Conservation (phyloP, 768 basidiomycete species). For the Pholiota molesta region DNA sequence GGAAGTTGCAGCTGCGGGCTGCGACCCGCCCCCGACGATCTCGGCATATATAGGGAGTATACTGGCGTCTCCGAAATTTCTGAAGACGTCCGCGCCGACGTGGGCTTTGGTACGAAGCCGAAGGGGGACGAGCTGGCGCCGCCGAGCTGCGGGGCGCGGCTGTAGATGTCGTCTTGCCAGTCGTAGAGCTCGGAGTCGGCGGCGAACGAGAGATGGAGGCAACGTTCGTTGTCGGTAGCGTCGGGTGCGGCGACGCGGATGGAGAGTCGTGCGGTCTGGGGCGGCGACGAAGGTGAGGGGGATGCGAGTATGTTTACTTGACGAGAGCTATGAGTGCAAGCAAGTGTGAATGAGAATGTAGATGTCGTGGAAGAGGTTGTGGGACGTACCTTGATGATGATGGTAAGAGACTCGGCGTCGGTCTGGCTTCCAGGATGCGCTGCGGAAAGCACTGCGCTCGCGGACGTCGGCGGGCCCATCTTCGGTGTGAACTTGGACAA, state of each 20-base stretch:
- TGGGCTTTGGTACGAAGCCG: conserved; percentile 43
- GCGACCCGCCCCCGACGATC: conserved; percentile 23
- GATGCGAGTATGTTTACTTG: conserved; percentile 29
- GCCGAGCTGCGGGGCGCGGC: conserved; percentile 6
- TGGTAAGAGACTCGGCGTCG: conserved; percentile 23
- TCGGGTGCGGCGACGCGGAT: conserved; percentile 21
- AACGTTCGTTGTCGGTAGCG: conserved; percentile 18
- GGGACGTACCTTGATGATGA: conserved; percentile 23
- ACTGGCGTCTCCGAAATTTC: conserved; percentile 30
- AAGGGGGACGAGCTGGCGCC: conserved; percentile 33
- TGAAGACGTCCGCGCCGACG: conserved; percentile 36
- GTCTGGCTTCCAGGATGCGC: conserved; percentile 28
- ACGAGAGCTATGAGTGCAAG: conserved; percentile 19
- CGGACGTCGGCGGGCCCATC: conserved; percentile 18
- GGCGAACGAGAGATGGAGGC: conserved; percentile 39
- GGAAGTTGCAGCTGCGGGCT: conserved; percentile 11
- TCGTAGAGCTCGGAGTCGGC: conserved; percentile 45
- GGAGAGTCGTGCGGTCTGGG: conserved; percentile 41
- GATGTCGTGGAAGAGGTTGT: too few species aligned
- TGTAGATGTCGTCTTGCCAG: conserved; percentile 50
- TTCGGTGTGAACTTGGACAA: too few species aligned
- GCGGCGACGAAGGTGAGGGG: conserved; percentile 37
- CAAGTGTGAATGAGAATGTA: conserved; percentile 2
- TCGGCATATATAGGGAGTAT: conserved; percentile 32
- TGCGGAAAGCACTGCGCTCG: conserved; percentile 24